phyloP scores from a whole-genome alignment of 306 rosid genomes.

The Corylus avellana region DNA sequence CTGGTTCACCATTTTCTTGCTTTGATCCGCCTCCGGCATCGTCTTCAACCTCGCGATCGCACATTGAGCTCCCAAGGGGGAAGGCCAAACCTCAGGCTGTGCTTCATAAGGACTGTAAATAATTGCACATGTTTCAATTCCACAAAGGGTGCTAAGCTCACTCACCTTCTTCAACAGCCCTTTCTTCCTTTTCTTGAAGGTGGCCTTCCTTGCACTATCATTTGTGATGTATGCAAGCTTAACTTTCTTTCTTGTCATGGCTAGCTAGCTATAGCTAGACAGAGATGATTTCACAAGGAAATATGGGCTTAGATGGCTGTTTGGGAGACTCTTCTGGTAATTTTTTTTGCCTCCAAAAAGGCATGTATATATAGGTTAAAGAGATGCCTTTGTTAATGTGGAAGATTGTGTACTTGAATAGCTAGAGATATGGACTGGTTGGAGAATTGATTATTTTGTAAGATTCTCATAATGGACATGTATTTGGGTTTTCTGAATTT shows the following conservation, averaged over 20 bases:
- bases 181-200: conserved; percentile 34
- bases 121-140: conserved; percentile 18
- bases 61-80: not conserved
- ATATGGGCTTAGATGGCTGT: not conserved
- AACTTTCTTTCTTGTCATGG: conserved; percentile 28
- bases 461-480: not conserved
- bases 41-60: not conserved
- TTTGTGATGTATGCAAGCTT: conserved; percentile 26
- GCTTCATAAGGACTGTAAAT: conserved; percentile 2
- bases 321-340: no score
- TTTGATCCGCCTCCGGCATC: conserved; percentile 8
- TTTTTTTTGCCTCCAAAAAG: no score
- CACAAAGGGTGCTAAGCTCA: conserved; percentile 30
- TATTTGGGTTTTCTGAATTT: not conserved
- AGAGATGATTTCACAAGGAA: not conserved
- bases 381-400: not conserved
- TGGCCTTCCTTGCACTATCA: conserved; percentile 24
- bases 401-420: not conserved
- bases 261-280: not conserved
- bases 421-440: conserved; percentile 2
- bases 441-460: not conserved
- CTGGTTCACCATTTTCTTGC: conserved; percentile 19
- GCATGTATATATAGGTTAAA: not conserved
- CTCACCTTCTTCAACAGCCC: conserved; percentile 25
- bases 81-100: conserved; percentile 24